Evolutionary conservation across 2,329 filamentous ascomycete species (phyloP).

Genomic region (Passalora sequoiae): DNA sequence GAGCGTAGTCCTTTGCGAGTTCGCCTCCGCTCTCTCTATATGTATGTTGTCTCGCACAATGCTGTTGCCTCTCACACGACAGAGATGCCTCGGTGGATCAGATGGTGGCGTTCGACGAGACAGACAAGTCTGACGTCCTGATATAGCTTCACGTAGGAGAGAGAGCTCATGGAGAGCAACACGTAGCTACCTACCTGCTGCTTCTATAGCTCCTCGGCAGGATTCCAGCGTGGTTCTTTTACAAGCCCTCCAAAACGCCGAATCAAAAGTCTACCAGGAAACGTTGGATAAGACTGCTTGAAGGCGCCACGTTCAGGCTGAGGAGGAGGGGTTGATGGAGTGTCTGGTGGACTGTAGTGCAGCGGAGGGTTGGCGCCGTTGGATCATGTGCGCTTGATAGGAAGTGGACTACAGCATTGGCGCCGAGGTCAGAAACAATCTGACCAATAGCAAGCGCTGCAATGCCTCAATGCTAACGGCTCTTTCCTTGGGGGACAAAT

Average conservation of each 20-base stretch:
- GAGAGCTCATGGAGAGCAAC: background rate
- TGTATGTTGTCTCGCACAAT: too few relatives aligned
- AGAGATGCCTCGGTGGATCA: constrained; percentile 3
- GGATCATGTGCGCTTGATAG: background rate
- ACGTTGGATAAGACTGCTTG: too few relatives aligned
- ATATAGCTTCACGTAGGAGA: background rate
- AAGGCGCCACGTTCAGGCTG: background rate
- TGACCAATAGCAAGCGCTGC: background rate
- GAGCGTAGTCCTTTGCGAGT: too few relatives aligned
- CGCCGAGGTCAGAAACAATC: background rate
- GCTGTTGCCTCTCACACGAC: background rate
- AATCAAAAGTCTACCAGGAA: background rate
- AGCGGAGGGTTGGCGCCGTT: background rate
- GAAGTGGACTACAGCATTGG: background rate
- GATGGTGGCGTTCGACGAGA: background rate
- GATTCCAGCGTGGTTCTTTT: background rate
- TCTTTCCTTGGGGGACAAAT: background rate
- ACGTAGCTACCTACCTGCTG: background rate
- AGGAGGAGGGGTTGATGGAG: background rate
- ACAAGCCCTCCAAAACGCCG: background rate
- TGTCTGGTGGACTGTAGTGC: background rate
- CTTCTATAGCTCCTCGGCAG: constrained; percentile 1
- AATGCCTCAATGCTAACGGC: background rate
- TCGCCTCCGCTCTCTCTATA: background rate
- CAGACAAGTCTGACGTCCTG: background rate